These are phyloP conservation scores for Astragalus membranaceus DNA, from an alignment of 306 rosid genomes.

Conservation along the genomic window DNA sequence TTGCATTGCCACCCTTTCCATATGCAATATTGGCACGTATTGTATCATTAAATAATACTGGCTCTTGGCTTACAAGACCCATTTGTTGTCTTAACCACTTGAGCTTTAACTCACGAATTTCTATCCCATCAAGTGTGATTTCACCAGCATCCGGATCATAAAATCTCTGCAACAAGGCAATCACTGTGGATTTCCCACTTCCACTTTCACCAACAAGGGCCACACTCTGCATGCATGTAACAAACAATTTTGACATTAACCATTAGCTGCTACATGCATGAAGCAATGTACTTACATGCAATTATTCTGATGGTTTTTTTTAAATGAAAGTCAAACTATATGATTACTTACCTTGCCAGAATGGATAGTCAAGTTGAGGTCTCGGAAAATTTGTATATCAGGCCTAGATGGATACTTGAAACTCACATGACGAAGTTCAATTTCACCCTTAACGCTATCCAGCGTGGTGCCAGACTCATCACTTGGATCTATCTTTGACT, in stretches of 20 bases:
- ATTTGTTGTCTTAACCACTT: conserved; percentile 92
- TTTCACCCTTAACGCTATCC: conserved; percentile 60
- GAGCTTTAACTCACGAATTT: conserved; percentile 45
- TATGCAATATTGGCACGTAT: conserved; percentile 85
- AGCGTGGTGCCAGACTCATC: conserved; percentile 56
- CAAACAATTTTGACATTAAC: not conserved
- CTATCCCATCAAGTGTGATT: conserved; percentile 68
- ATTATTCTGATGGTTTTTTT: too few relatives aligned
- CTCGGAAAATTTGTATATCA: conserved; percentile 60
- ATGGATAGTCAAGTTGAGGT: conserved; percentile 57
- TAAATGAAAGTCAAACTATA: not conserved
- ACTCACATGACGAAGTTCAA: conserved; percentile 71
- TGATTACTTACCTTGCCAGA: conserved; percentile 56
- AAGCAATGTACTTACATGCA: too few relatives aligned
- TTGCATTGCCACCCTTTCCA: conserved; percentile 70
- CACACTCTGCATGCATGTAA: conserved; percentile 41
- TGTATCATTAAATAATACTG: conserved; percentile 65
- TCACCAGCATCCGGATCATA: conserved; percentile 81
- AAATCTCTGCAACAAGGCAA: conserved; percentile 73
- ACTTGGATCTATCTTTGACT: conserved; percentile 61
- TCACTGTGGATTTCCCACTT: conserved; percentile 83
- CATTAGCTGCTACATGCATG: not conserved
- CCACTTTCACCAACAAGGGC: conserved; percentile 97
- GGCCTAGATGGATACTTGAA: conserved; percentile 83
- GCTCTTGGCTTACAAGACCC: conserved; percentile 91